phyloP scores from a whole-genome alignment of 257 asterid genomes.

The Scutellaria barbata region DNA sequence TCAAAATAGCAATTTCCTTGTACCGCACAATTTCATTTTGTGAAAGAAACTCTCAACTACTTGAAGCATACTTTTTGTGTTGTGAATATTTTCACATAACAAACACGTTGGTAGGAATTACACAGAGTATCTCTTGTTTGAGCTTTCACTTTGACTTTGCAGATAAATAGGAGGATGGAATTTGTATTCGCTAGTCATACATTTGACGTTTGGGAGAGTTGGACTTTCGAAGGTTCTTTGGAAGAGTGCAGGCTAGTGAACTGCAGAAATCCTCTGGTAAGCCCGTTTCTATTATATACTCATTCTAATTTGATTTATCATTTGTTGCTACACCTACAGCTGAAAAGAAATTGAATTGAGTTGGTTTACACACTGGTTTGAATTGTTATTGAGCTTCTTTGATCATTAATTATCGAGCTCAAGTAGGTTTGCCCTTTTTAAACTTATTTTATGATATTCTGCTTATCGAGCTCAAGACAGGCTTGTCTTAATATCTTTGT shows the following conservation, averaged over 20 bases:
- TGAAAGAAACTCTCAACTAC: not conserved
- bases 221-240: constrained; percentile 91
- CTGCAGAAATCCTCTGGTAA: constrained; percentile 93
- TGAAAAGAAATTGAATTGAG: too few species aligned
- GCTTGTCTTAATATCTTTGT: too few species aligned
- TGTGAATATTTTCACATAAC: not conserved
- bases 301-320: constrained; percentile 22
- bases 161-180: constrained; percentile 99
- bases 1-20: too few species aligned
- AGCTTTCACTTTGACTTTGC: constrained; percentile 39
- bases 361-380: too few species aligned
- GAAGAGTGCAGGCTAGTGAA: constrained; percentile 94
- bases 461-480: too few species aligned
- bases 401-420: too few species aligned
- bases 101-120: not conserved
- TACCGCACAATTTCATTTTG: constrained; percentile 7
- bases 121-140: constrained; percentile 6
- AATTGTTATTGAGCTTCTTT: too few species aligned
- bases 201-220: constrained; percentile 98
- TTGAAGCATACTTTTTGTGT: not conserved
- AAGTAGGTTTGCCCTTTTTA: too few species aligned
- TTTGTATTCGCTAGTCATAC: constrained; percentile 95
- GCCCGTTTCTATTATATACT: constrained; percentile 34
- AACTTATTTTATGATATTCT: too few species aligned
- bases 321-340: not conserved